Evolutionary conservation across 75 land plant species (phyloP).

Genomic region (Selaginella moellendorffii): DNA sequence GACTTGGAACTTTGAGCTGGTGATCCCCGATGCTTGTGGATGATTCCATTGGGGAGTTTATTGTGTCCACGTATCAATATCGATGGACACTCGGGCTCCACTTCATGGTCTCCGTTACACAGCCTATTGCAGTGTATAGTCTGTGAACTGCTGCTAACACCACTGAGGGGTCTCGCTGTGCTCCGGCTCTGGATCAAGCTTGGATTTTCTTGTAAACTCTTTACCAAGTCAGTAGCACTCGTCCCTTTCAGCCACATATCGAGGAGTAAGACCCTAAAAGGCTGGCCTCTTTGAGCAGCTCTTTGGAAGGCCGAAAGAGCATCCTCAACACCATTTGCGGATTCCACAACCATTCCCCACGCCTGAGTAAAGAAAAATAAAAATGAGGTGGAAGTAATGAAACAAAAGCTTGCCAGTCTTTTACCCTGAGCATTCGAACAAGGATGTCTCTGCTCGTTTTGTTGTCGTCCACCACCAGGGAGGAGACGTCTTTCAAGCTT

Average conservation of each 20-base stretch:
- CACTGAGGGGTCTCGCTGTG: not conserved
- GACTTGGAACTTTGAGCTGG: no score
- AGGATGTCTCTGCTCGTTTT: not conserved
- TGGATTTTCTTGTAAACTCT: constrained; percentile 14
- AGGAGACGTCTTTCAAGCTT: not conserved
- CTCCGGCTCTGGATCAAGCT: not conserved
- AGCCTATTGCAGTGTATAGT: not conserved
- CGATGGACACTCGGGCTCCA: not conserved
- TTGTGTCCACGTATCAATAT: not conserved
- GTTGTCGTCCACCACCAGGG: constrained; percentile 4
- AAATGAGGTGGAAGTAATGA: not conserved
- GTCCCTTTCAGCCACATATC: constrained; percentile 27
- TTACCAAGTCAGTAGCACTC: constrained; percentile 19
- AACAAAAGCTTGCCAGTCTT: not conserved
- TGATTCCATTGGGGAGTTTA: not conserved
- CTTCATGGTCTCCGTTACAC: not conserved
- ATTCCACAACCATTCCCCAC: constrained; percentile 24
- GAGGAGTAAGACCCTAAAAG: constrained; percentile 16
- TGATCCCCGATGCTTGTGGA: constrained; percentile 11
- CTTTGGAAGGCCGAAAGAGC: constrained; percentile 14
- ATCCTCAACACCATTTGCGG: constrained; percentile 18
- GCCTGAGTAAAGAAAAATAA: constrained; percentile 4
- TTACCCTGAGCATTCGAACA: constrained; percentile 12
- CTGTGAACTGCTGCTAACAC: not conserved
- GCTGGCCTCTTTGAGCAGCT: constrained; percentile 15